These are phyloP conservation scores for Fusarium oligoseptatum DNA, from an alignment of 2,329 filamentous ascomycete genomes.

Conservation along the genomic window DNA sequence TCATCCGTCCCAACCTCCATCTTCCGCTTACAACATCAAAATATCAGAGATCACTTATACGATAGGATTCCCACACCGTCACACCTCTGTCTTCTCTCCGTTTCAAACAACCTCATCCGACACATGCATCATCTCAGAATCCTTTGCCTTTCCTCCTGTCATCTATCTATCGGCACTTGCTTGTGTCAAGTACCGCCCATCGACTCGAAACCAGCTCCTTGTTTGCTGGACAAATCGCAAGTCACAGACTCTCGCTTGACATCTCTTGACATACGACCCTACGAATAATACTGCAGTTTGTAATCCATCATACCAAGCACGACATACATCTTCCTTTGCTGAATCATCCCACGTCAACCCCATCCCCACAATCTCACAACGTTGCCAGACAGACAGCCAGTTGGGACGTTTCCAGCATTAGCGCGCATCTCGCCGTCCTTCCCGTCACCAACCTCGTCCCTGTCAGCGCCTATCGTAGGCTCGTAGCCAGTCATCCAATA, in stretches of 20 bases:
- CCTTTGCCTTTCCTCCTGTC: background rate
- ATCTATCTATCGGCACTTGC: background rate
- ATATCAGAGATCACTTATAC: background rate
- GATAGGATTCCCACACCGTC: slow-evolving; percentile 10
- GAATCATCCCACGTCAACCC: background rate
- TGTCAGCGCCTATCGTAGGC: slow-evolving; percentile 17
- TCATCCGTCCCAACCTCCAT: background rate
- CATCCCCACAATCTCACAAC: slow-evolving; percentile 16
- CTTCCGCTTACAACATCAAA: background rate
- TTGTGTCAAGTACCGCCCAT: background rate
- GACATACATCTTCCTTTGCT: background rate
- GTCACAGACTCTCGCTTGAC: background rate
- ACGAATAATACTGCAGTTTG: background rate
- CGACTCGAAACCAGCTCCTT: background rate
- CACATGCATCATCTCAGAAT: slow-evolving; percentile 29
- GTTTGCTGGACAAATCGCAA: slow-evolving; percentile 4
- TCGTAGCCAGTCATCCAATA: background rate
- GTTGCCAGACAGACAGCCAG: slow-evolving; percentile 11
- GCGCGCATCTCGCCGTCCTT: slow-evolving; percentile 18
- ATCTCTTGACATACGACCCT: background rate
- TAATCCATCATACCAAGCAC: background rate
- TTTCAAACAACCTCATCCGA: slow-evolving; percentile 32
- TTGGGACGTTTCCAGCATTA: slow-evolving; percentile 15
- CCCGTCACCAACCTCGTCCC: slow-evolving; percentile 19
- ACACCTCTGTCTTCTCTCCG: slow-evolving; percentile 31